Evolutionary conservation across 257 asterid species (phyloP), one percentile per base, ranked within the genome.

Genomic region (Solanum dulcamara): DNA sequence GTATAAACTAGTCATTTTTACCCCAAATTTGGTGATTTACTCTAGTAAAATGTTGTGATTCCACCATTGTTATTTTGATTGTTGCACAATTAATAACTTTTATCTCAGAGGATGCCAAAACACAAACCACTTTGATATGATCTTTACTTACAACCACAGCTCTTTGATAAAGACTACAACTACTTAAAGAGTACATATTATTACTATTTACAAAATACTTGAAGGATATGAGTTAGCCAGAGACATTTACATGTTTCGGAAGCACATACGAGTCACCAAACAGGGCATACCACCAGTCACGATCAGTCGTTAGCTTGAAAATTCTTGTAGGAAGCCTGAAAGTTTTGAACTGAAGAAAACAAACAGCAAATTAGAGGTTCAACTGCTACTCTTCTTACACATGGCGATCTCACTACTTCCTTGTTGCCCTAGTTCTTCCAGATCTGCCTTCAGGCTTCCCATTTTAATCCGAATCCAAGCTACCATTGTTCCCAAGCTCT

Each of bases 401-500:
- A 15, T 28, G 32, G 42, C 26, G 17, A 46, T 26, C 24, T 77
- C 82, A 77, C 40, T 77, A 77, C 40, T 15, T 77, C 62, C 82
- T 77, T 30, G 37, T 77, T 46, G 83, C 40, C 62, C 83, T 77
- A 28, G 64, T 77, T 50, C 83, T 77, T 28, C 44, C 40, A 42
- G 83, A 48, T 48, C 64, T 51, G 6, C 42, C 42, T n/a, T 53
- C 81, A 22, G 33, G 30, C 72, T 87, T 84, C 82, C 87, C 88
- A 28, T 85, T 87, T 26, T 32, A 57, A 88, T 88, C 90, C 24
- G 83, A 50, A 35, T 70, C 88, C 79, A 86, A 85, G 42, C 64
- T 75, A 33, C 85, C 88, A 84, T 81, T 90, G 77, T 87, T 86
- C 82, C 88, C 89, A 40, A 62, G 82, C n/a, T 84, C 89, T 30